A percentile compares a stretch with the other conserved stretches of the same genome.
Conservation (phyloP, 2,329 filamentous ascomycete species). For the Emydomyces testavorans region DNA sequence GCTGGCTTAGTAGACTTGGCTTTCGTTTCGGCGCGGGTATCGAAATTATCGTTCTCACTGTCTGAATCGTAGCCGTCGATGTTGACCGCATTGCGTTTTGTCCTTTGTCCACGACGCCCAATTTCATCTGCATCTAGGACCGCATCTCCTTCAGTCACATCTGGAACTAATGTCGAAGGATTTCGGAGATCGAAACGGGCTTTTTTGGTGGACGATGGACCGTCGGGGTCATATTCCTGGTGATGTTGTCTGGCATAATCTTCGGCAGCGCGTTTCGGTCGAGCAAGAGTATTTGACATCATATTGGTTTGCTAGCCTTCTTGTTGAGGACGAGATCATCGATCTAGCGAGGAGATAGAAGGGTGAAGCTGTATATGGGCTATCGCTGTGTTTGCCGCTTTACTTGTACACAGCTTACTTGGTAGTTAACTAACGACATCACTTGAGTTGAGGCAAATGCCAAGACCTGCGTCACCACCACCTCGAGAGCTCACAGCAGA, state of each 20-base stretch:
- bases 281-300: conserved; percentile 50
- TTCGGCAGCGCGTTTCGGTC: conserved; percentile 74
- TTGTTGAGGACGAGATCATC: background rate
- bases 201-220: conserved; percentile 52
- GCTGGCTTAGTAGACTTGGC: conserved; percentile 30
- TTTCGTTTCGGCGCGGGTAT: conserved; percentile 56
- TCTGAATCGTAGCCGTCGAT: conserved; percentile 95
- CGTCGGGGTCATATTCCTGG: conserved; percentile 27
- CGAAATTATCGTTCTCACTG: conserved; percentile 79
- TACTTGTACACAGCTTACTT: no score
- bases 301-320: conserved; percentile 30
- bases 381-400: no score
- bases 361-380: background rate
- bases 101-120: conserved; percentile 56
- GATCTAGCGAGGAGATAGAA: background rate
- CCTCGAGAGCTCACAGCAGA: background rate
- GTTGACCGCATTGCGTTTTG: conserved; percentile 88
- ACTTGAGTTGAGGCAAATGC: no score
- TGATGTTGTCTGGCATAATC: conserved; percentile 59
- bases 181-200: conserved; percentile 91
- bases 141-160: conserved; percentile 56
- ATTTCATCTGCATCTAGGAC: conserved; percentile 89
- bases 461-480: conserved; percentile 30
- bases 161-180: conserved; percentile 78
- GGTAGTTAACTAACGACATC: no score